These are phyloP conservation scores for Krasilnikovozyma curviuscula DNA, from an alignment of 768 basidiomycete species.

Conservation along the genomic window DNA sequence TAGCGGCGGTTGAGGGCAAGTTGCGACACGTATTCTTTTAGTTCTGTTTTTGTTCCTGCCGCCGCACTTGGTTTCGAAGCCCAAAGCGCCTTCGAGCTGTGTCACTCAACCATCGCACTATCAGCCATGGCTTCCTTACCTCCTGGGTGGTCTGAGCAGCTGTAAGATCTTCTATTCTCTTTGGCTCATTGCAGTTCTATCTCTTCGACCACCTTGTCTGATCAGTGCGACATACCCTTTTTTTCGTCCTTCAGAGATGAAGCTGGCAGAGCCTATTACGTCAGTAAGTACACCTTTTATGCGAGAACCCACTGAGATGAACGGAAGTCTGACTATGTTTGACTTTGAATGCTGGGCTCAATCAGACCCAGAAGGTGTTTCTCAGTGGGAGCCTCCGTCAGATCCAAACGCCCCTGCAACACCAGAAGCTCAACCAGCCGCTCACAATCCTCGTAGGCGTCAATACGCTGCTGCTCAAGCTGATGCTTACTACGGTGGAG, in stretches of 20 bases:
- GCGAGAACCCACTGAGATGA: not conserved
- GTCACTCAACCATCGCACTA: too few species aligned
- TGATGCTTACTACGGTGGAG: slow-evolving; percentile 55
- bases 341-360: not conserved
- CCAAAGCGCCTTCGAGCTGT: too few species aligned
- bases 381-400: slow-evolving; percentile 73
- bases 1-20: too few species aligned
- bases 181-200: not conserved
- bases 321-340: not conserved
- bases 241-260: slow-evolving; percentile 2
- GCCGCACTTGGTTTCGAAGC: too few species aligned
- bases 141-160: not conserved
- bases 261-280: slow-evolving; percentile 9
- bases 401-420: slow-evolving; percentile 25
- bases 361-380: slow-evolving; percentile 53
- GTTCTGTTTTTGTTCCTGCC: too few species aligned
- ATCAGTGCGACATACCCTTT: slow-evolving; percentile 29
- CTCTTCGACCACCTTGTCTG: slow-evolving; percentile 24
- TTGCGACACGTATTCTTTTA: too few species aligned
- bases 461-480: slow-evolving; percentile 91
- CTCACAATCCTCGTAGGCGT: slow-evolving; percentile 44
- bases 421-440: slow-evolving; percentile 23
- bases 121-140: not conserved
- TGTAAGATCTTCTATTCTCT: not conserved
- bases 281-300: slow-evolving; percentile 2